These are phyloP conservation scores for Alternaria hordeiaustralica DNA, from an alignment of 2,329 filamentous ascomycete genomes.

Conservation along the genomic window DNA sequence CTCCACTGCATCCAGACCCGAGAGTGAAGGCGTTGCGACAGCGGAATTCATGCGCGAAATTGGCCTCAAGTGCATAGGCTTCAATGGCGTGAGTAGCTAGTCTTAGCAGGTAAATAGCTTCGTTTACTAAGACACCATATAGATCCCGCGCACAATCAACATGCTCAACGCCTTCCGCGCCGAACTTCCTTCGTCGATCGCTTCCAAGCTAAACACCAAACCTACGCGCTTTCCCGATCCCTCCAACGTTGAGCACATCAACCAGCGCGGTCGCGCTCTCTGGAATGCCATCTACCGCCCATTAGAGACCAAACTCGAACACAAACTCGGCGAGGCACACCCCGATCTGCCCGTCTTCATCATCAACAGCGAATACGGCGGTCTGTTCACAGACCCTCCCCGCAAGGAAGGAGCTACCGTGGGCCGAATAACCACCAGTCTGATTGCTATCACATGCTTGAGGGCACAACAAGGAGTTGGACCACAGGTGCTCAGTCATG, in stretches of 20 bases:
- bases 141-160: conserved; percentile 84
- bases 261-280: conserved; percentile 66
- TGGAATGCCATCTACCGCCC: conserved; percentile 82
- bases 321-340: conserved; percentile 75
- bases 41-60: conserved; percentile 78
- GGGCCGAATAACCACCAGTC: conserved; percentile 73
- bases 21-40: conserved; percentile 53
- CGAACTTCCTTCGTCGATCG: conserved; percentile 65
- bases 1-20: conserved; percentile 27
- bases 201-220: conserved; percentile 60
- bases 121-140: conserved; percentile 58
- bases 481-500: conserved; percentile 80
- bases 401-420: conserved; percentile 59
- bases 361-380: conserved; percentile 74
- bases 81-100: conserved; percentile 65
- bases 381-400: conserved; percentile 73
- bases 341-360: conserved; percentile 85
- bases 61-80: conserved; percentile 77
- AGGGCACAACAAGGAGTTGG: conserved; percentile 81
- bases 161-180: conserved; percentile 74
- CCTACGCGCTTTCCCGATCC: conserved; percentile 59
- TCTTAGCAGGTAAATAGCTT: background rate
- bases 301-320: conserved; percentile 73
- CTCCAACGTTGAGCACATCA: conserved; percentile 62
- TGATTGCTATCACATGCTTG: conserved; percentile 77